Evolutionary conservation across 139 green algal species (phyloP).

Genomic region (Dunaliella sp.): DNA sequence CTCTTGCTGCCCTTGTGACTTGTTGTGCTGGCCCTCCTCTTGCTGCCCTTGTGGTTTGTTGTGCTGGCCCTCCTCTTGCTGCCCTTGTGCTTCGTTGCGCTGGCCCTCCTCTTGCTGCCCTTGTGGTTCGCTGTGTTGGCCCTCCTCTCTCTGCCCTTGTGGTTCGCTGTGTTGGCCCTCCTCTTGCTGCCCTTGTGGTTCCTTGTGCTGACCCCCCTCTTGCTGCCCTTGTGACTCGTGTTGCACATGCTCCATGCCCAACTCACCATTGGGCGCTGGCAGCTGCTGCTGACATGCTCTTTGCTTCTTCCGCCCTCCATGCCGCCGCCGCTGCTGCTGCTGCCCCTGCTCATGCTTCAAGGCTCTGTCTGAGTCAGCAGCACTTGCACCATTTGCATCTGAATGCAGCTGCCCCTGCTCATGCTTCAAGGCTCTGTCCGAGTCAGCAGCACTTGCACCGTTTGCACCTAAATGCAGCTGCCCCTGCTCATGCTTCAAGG

Average conservation of each 20-base stretch:
- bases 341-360: not conserved
- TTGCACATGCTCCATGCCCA: too few species aligned
- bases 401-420: not conserved
- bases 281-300: not conserved
- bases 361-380: too few species aligned
- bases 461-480: too few species aligned
- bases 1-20: not conserved
- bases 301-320: not conserved
- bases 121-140: not conserved
- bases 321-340: not conserved
- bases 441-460: too few species aligned
- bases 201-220: not conserved
- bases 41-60: not conserved
- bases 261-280: too few species aligned
- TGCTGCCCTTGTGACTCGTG: not conserved
- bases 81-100: not conserved
- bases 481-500: not conserved
- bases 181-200: not conserved
- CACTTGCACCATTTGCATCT: too few species aligned
- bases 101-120: not conserved
- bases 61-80: not conserved
- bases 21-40: not conserved
- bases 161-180: not conserved
- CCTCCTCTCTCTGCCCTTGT: not conserved
- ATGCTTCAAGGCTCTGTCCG: too few species aligned